phyloP scores from a whole-genome alignment of 202 grass and related monocot species.

The Eragrostis tef region DNA sequence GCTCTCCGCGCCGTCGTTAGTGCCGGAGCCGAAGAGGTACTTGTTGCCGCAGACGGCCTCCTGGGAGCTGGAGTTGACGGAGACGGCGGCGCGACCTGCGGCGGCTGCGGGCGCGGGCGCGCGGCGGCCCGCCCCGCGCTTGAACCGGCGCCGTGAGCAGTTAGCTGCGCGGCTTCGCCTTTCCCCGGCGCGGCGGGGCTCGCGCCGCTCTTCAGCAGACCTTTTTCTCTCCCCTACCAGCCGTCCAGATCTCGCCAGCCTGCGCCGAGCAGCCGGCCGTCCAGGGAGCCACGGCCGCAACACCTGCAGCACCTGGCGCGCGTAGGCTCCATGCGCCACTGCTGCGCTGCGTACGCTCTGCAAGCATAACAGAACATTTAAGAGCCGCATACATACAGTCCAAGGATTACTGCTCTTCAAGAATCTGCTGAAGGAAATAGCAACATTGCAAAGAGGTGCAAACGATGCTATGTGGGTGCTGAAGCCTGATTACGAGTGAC shows the following conservation, averaged over 20 bases:
- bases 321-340: no score
- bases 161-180: no score
- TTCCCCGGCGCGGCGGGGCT: no score
- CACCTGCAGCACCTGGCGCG: no score
- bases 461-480: constrained; percentile 68
- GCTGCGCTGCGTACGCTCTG: no score
- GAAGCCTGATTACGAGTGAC: constrained; percentile 66
- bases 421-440: constrained; percentile 84
- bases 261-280: no score
- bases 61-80: constrained; percentile 62
- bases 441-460: constrained; percentile 59
- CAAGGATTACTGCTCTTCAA: constrained; percentile 81
- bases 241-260: no score
- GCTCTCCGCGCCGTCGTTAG: constrained; percentile 39
- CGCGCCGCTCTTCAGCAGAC: no score
- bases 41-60: constrained; percentile 65
- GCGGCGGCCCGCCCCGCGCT: constrained; percentile 34
- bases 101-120: not conserved
- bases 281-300: no score
- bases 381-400: constrained; percentile 68
- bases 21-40: constrained; percentile 39
- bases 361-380: constrained; percentile 77
- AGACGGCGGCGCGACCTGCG: constrained; percentile 30
- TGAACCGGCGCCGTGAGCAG: constrained; percentile 61
- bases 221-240: no score